Evolutionary conservation across 805 yeast genomes (phyloP).

Genomic region (Starmerella etchellsii): DNA sequence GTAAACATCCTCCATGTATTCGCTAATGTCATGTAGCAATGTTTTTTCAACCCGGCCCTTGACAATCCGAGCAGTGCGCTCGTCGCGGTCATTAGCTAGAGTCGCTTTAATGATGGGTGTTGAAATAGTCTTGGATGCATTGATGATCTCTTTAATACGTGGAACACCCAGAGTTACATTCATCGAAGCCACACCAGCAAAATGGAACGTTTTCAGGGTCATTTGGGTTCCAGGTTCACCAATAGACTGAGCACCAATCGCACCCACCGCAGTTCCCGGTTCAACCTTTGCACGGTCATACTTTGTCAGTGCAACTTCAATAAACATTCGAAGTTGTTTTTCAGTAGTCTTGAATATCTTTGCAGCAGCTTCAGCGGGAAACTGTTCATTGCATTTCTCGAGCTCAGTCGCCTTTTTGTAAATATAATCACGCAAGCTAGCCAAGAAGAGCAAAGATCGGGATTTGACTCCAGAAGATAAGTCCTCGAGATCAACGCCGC

Average conservation of each 20-base stretch:
- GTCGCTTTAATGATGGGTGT: conserved; percentile 95
- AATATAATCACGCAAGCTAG: conserved; percentile 57
- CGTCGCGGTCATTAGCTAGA: conserved; percentile 83
- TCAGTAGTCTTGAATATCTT: conserved; percentile 45
- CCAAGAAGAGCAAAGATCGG: conserved; percentile 49
- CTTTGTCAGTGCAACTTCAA: conserved; percentile 64
- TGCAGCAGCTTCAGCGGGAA: conserved; percentile 26
- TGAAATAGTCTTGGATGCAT: conserved; percentile 87
- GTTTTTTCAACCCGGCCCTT: conserved; percentile 97
- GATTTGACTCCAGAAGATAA: conserved; percentile 49
- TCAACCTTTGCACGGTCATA: conserved; percentile 86
- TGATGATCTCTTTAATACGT: conserved; percentile 96
- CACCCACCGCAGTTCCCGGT: conserved; percentile 99
- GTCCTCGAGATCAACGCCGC: conserved; percentile 12
- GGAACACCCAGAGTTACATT: conserved; percentile 98
- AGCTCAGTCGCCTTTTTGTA: conserved; percentile 42
- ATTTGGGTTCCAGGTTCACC: conserved; percentile 99
- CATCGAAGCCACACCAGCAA: conserved; percentile 99
- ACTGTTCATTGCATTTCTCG: conserved; percentile 41
- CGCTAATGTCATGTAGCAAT: conserved; percentile 69
- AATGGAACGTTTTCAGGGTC: conserved; percentile 94
- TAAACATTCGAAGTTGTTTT: conserved; percentile 46
- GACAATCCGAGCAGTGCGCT: conserved; percentile 95
- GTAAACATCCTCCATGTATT: conserved; percentile 86
- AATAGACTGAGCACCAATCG: conserved; percentile 97